Evolutionary conservation across 2,329 filamentous ascomycete species (phyloP), one percentile per base, ranked within the genome.

Genomic region (Aspergillus niger): DNA sequence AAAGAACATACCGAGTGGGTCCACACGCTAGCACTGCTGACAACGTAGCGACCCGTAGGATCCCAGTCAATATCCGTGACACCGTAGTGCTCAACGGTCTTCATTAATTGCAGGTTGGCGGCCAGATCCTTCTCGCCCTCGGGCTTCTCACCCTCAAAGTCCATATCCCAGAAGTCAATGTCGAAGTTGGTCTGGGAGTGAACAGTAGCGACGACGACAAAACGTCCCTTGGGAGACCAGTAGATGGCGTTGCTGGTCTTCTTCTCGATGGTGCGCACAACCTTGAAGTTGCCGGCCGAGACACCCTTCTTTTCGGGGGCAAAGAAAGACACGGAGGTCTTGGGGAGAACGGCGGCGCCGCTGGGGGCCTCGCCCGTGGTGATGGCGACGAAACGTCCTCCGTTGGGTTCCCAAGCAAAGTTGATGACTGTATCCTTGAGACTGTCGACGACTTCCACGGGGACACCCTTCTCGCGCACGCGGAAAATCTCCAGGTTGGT

Each of bases 241-340:
- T 98, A 98, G 74, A 99, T 99, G 67, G 91, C 93, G 74, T 99
- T 99, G 86, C 91, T 97, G 81, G 96, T 98, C 88, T 98, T 98
- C 88, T 98, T 98, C 72, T 99, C 95, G 58, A 97, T 84, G 8
- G 93, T 98, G 65, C 92, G 89, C 68, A 98, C 89, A 75, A 96
- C 91, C 83, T 94, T 96, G 86, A 98, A 99, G 84, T 96, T 97
- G 65, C 95, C 95, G 36, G 91, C 83, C 24, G 85, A 84, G 55
- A 86, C 79, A 59, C 85, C 91, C 86, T 98, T 99, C 83, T 97
- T 98, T 78, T 99, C 95, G 0, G 95, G 93, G 70, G 91, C 94
- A 84, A 97, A 99, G 86, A 99, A 99, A 36, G 91, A 86, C 20
- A 98, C 94, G 0, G 92, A 85, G 1, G 95, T 98, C 85, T 99